Percentiles rank a stretch among this genome's conserved stretches.
These are phyloP conservation scores for Tremellales sp. DNA, from an alignment of 1,284 basidiomycete species.

Conservation along the genomic window DNA sequence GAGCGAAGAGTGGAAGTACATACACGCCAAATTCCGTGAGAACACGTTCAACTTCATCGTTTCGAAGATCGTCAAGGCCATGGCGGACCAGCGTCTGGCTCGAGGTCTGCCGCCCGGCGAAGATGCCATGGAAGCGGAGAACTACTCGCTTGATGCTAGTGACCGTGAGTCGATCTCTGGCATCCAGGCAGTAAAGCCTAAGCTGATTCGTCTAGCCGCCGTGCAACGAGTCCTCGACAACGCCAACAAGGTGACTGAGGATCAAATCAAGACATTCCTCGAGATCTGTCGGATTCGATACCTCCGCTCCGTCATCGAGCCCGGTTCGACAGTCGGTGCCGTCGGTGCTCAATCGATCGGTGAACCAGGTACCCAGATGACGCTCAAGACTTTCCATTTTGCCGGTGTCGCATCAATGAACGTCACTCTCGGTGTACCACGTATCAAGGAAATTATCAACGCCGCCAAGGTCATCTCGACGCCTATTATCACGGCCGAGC, in stretches of 20 bases:
- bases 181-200: too few species aligned
- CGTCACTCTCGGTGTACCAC: constrained; percentile 97
- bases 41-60: constrained; percentile 72
- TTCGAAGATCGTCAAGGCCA: constrained; percentile 62
- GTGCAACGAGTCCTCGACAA: constrained; percentile 77
- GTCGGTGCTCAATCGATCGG: constrained; percentile 99
- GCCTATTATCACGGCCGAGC: constrained; percentile 94
- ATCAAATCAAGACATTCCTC: constrained; percentile 75
- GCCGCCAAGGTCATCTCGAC: constrained; percentile 95
- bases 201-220: constrained; percentile 22
- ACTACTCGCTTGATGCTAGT: constrained; percentile 42
- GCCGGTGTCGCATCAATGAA: constrained; percentile 99
- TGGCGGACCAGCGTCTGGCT: constrained; percentile 66
- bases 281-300: constrained; percentile 86
- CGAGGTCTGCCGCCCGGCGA: constrained; percentile 71
- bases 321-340: constrained; percentile 94
- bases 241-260: constrained; percentile 80
- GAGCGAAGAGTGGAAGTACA: constrained; percentile 50
- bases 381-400: constrained; percentile 99
- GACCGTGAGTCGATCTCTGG: constrained; percentile 21
- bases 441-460: constrained; percentile 99
- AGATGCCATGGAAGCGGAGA: constrained; percentile 65
- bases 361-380: constrained; percentile 99
- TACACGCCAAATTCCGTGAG: constrained; percentile 71
- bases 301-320: constrained; percentile 90